phyloP scores from a whole-genome alignment of 1,284 basidiomycete species.

The Ganoderma lucidum region DNA sequence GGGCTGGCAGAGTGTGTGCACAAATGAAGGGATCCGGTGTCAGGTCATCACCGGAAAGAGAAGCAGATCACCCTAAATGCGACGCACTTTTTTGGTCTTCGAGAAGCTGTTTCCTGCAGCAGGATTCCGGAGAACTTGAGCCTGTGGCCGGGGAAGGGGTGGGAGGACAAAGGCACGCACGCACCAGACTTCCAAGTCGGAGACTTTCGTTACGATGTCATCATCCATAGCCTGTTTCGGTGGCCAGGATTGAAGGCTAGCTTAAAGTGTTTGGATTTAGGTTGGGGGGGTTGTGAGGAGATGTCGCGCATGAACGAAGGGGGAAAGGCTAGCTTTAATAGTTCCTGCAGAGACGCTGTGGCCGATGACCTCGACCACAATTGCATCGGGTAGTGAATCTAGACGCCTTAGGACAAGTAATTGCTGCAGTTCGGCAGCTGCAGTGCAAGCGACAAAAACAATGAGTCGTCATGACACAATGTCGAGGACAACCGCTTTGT shows the following conservation, averaged over 20 bases:
- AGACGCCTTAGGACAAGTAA: conserved; percentile 11
- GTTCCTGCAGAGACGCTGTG: conserved; percentile 20
- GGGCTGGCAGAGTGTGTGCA: conserved; percentile 28
- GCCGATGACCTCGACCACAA: conserved; percentile 26
- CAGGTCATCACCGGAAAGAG: conserved; percentile 4
- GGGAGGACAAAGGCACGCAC: conserved; percentile 14
- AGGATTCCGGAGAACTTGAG: conserved; percentile 12
- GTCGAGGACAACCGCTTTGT: not conserved
- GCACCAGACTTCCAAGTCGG: conserved; percentile 35
- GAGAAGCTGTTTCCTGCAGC: conserved; percentile 42
- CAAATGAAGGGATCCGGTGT: conserved; percentile 9
- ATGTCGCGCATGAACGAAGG: conserved; percentile 26
- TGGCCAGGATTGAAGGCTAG: conserved; percentile 2
- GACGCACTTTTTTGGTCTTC: conserved; percentile 42
- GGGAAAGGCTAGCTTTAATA: conserved; percentile 21
- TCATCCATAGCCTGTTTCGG: conserved; percentile 35
- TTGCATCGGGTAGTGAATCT: conserved; percentile 27
- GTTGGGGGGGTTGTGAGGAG: conserved; percentile 18
- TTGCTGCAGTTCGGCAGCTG: not conserved
- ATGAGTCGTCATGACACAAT: not conserved
- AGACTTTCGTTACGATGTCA: conserved; percentile 29
- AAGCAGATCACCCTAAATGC: not conserved
- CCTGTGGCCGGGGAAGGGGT: conserved; percentile 7
- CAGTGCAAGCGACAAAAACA: not conserved
- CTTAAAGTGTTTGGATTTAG: conserved; percentile 7